Evolutionary conservation across 345 rosid genomes (phyloP).

Genomic region (Firmiana major): DNA sequence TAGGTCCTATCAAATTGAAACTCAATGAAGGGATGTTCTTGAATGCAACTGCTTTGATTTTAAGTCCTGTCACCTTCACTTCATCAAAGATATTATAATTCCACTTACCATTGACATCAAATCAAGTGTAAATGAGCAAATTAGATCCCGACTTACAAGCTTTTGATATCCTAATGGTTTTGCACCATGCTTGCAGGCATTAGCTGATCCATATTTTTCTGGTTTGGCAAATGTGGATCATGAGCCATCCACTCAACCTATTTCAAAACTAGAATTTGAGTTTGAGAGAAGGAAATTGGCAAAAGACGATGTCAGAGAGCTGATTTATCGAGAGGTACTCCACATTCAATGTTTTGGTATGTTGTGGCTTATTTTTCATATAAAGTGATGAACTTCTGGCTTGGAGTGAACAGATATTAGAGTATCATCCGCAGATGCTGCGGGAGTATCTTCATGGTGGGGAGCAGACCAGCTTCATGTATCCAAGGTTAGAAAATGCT

Average conservation of each 20-base stretch:
- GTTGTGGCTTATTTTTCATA: not conserved
- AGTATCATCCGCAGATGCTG: constrained; percentile 97
- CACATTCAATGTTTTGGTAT: constrained; percentile 15
- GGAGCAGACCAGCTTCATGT: constrained; percentile 95
- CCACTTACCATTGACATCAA: not conserved
- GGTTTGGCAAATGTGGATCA: constrained; percentile 86
- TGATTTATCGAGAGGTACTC: constrained; percentile 92
- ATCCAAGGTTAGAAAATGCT: constrained; percentile 62
- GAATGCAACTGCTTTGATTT: not conserved
- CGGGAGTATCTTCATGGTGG: constrained; percentile 93
- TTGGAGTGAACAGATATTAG: constrained; percentile 63
- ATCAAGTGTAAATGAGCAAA: not conserved
- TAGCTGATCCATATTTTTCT: constrained; percentile 83
- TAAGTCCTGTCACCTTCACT: not conserved
- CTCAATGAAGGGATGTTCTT: not conserved
- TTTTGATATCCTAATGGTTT: constrained; percentile 12
- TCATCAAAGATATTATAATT: not conserved
- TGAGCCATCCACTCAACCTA: constrained; percentile 85
- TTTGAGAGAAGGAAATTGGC: constrained; percentile 92
- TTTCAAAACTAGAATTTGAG: constrained; percentile 96
- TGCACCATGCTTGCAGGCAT: constrained; percentile 52
- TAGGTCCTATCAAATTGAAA: not conserved
- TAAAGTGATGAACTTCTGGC: constrained; percentile 8
- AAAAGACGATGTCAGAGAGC: constrained; percentile 94
- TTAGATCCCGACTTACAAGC: not conserved